Conservation (phyloP, 495 filamentous ascomycete species). For the Emericellopsis terricola region DNA sequence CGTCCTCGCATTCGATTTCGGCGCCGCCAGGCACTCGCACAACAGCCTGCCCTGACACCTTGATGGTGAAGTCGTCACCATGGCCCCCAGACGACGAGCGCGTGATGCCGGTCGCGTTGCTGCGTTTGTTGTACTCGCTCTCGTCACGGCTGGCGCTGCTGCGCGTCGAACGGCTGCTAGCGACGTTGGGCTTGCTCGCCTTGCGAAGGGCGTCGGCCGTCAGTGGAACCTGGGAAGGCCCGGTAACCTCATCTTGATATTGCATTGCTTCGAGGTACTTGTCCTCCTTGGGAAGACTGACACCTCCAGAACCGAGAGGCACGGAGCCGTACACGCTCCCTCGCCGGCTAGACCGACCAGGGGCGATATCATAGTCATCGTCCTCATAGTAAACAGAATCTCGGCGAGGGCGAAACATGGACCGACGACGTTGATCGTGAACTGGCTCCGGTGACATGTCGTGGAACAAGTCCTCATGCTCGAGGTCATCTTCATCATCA, state of each 20-base stretch:
- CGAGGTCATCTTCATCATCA: slow-evolving; percentile 4
- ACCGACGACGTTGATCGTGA: neutral
- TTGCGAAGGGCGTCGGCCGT: slow-evolving; percentile 32
- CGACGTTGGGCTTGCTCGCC: slow-evolving; percentile 13
- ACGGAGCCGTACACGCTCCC: slow-evolving; percentile 10
- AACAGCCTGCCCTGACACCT: slow-evolving; percentile 25
- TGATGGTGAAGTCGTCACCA: slow-evolving; percentile 36
- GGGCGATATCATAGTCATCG: slow-evolving; percentile 9
- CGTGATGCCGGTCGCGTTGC: slow-evolving; percentile 35
- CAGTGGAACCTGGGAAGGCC: slow-evolving; percentile 21
- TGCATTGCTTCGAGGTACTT: slow-evolving; percentile 5
- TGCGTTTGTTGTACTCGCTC: slow-evolving; percentile 32
- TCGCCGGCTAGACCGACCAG: slow-evolving; percentile 10
- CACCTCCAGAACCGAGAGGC: slow-evolving; percentile 2
- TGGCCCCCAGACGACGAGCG: slow-evolving; percentile 20
- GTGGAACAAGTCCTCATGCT: slow-evolving; percentile 20
- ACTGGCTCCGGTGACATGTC: slow-evolving; percentile 10
- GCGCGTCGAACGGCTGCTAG: slow-evolving; percentile 31
- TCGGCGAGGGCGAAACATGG: slow-evolving; percentile 3
- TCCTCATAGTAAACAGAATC: slow-evolving; percentile 7
- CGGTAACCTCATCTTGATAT: slow-evolving; percentile 32
- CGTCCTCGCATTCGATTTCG: slow-evolving; percentile 34
- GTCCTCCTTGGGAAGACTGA: slow-evolving; percentile 9
- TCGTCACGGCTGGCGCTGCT: slow-evolving; percentile 36
- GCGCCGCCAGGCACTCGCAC: slow-evolving; percentile 25